A percentile compares a stretch with the other conserved stretches of the same genome.
Evolutionary conservation across 2,329 filamentous ascomycete species (phyloP).

Genomic region (Aureobasidium uvarum): DNA sequence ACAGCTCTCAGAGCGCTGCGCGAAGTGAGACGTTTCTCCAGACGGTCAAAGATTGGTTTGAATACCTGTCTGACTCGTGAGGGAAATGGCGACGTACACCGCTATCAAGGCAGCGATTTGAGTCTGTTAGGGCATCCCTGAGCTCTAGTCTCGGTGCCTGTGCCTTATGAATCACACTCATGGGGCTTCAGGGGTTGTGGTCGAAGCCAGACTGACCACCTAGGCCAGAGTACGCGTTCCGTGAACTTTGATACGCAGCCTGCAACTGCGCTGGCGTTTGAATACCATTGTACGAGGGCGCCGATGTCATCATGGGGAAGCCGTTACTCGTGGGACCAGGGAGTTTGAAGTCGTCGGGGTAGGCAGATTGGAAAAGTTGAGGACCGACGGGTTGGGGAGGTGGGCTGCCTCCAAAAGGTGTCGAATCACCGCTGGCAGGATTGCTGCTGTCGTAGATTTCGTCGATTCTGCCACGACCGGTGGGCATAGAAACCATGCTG

Average conservation of each 20-base stretch:
- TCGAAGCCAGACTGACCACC: conserved; percentile 23
- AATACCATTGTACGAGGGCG: conserved; percentile 4
- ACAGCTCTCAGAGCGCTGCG: not conserved
- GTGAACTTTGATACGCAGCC: conserved; percentile 15
- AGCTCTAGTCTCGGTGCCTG: not conserved
- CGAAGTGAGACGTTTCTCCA: not conserved
- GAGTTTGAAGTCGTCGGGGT: conserved; percentile 23
- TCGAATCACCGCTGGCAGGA: conserved; percentile 33
- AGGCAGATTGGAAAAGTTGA: conserved; percentile 18
- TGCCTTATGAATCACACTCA: not conserved
- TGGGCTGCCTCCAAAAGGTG: conserved; percentile 26
- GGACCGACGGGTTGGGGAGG: conserved; percentile 9
- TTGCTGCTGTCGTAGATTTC: conserved; percentile 37
- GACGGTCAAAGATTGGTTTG: conserved; percentile 1
- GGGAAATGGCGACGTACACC: not conserved
- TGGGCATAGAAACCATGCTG: conserved; percentile 33
- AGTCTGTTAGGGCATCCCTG: not conserved
- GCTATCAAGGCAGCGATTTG: not conserved
- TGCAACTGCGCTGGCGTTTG: conserved; percentile 14
- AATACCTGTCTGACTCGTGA: not conserved
- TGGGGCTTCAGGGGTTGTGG: conserved; percentile 1
- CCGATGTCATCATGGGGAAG: conserved; percentile 16
- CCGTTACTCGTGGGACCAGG: conserved; percentile 23
- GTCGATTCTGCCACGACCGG: conserved; percentile 31
- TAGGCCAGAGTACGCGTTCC: conserved; percentile 18